Evolutionary conservation across 2,329 filamentous ascomycete species (phyloP).

Genomic region (Aspergillus uvarum): DNA sequence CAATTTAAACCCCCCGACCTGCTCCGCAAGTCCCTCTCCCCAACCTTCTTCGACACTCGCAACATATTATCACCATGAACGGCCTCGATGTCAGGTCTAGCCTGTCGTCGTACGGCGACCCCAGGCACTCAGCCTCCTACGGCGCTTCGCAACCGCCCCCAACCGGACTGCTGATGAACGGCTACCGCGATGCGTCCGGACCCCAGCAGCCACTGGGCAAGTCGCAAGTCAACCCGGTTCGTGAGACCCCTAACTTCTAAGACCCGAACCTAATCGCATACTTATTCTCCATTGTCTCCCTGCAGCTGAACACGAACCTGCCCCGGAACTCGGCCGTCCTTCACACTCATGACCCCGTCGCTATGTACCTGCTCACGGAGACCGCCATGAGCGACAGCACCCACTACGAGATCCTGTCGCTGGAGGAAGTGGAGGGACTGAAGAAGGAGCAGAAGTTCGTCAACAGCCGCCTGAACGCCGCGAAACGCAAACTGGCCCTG

Average conservation of each 20-base stretch:
- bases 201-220: constrained; percentile 54
- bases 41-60: constrained; percentile 6
- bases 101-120: constrained; percentile 43
- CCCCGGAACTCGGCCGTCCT: constrained; percentile 39
- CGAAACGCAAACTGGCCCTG: constrained; percentile 77
- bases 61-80: constrained; percentile 31
- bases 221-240: constrained; percentile 59
- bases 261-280: neutral
- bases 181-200: constrained; percentile 59
- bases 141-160: constrained; percentile 34
- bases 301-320: constrained; percentile 53
- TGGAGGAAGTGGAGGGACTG: constrained; percentile 85
- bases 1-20: neutral
- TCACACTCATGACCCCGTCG: constrained; percentile 61
- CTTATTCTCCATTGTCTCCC: neutral
- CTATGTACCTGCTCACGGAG: constrained; percentile 88
- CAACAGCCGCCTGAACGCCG: constrained; percentile 74
- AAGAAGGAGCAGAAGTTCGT: constrained; percentile 82
- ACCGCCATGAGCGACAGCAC: constrained; percentile 88
- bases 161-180: constrained; percentile 56
- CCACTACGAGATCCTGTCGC: constrained; percentile 78
- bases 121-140: constrained; percentile 38
- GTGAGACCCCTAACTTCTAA: constrained; percentile 20
- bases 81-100: constrained; percentile 40
- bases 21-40: neutral